A percentile compares a stretch with the other conserved stretches of the same genome.
Evolutionary conservation across 306 rosid species (phyloP).

Genomic region (Hylodesmum podocarpum): DNA sequence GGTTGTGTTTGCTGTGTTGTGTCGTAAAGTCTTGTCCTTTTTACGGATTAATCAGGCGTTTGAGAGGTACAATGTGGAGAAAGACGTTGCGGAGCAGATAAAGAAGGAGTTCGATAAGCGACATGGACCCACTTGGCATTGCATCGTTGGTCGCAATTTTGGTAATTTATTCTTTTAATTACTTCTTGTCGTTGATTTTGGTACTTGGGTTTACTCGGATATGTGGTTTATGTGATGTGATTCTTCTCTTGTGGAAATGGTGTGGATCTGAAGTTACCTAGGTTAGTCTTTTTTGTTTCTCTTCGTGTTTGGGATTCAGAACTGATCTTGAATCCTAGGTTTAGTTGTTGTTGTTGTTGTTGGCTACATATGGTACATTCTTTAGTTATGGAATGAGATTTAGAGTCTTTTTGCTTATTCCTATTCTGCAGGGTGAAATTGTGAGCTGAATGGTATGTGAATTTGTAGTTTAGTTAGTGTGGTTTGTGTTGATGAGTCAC

Average conservation of each 20-base stretch:
- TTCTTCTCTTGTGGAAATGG: constrained; percentile 21
- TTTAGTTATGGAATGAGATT: background rate
- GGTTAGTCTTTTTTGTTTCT: background rate
- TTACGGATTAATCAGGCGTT: constrained; percentile 57
- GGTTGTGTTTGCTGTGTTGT: background rate
- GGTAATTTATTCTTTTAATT: constrained; percentile 43
- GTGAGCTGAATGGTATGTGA: background rate
- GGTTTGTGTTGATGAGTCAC: background rate
- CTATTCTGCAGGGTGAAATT: background rate
- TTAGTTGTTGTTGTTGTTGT: background rate
- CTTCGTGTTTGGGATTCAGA: background rate
- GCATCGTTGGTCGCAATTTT: constrained; percentile 87
- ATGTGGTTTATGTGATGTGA: constrained; percentile 7
- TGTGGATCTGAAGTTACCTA: constrained; percentile 40
- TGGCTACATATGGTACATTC: background rate
- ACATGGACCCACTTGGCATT: constrained; percentile 94
- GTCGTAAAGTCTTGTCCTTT: constrained; percentile 17
- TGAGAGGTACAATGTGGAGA: constrained; percentile 73
- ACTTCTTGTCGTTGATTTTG: background rate
- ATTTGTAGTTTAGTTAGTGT: background rate
- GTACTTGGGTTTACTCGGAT: constrained; percentile 18
- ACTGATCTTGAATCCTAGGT: constrained; percentile 11
- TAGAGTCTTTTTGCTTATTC: background rate
- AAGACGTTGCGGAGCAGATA: constrained; percentile 78
- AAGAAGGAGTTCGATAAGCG: constrained; percentile 85